Conservation (phyloP, 257 asterid genomes). For the Anisodus tanguticus region DNA sequence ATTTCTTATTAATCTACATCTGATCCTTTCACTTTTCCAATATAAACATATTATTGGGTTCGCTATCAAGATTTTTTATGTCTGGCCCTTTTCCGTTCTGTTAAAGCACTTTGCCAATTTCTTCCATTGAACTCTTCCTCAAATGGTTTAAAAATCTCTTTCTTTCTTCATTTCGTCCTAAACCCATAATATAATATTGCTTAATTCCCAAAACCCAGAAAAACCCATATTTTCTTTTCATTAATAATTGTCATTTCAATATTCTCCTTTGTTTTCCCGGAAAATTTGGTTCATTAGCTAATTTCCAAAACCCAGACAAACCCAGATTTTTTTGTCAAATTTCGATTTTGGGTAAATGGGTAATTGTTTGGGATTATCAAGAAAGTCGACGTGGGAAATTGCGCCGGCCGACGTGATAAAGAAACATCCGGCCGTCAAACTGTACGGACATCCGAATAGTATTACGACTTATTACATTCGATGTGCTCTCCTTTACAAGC, state of each 20-base stretch:
- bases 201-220: too few relatives aligned
- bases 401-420: constrained; percentile 70
- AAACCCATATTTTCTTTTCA: too few relatives aligned
- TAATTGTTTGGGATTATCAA: constrained; percentile 57
- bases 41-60: background rate
- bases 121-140: background rate
- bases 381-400: constrained; percentile 74
- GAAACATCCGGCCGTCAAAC: constrained; percentile 60
- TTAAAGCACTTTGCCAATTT: background rate
- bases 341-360: constrained; percentile 57
- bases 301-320: background rate
- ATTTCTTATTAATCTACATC: background rate
- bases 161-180: background rate
- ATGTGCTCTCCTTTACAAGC: constrained; percentile 81
- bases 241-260: background rate
- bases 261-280: background rate
- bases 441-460: constrained; percentile 72
- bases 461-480: constrained; percentile 77
- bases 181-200: background rate
- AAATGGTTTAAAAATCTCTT: background rate
- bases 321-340: background rate
- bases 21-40: background rate
- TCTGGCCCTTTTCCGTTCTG: constrained; percentile 15
- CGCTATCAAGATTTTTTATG: background rate
- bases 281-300: background rate